Percentiles rank a stretch among this genome's conserved stretches.
Conservation (phyloP, 2,329 filamentous ascomycete species). For the Eurotiales sp. region DNA sequence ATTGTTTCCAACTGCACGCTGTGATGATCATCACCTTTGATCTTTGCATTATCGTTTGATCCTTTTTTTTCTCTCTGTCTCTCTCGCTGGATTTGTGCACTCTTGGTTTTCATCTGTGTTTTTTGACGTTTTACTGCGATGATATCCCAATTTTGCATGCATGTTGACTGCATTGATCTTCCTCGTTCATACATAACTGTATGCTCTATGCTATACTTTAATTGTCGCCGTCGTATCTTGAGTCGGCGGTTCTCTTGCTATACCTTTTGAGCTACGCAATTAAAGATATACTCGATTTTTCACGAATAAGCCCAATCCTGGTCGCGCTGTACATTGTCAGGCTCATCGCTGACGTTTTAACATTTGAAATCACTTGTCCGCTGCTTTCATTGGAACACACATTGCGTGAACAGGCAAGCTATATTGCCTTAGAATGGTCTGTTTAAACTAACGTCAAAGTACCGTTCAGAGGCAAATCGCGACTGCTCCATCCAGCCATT, state of each 20-base stretch:
- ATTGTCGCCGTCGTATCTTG: background rate
- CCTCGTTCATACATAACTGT: background rate
- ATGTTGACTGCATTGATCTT: constrained; percentile 1
- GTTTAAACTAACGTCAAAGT: constrained; percentile 3
- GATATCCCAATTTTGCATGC: constrained; percentile 15
- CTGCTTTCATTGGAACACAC: too few relatives aligned
- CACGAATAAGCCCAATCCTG: too few relatives aligned
- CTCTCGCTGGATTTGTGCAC: background rate
- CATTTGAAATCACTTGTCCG: too few relatives aligned
- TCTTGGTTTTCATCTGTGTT: background rate
- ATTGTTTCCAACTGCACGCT: background rate
- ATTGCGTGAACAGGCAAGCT: too few relatives aligned
- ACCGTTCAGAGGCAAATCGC: constrained; percentile 22
- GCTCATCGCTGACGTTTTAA: too few relatives aligned
- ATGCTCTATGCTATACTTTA: constrained; percentile 1
- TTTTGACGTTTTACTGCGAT: constrained; percentile 10
- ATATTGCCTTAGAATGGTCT: background rate
- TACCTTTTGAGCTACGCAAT: too few relatives aligned
- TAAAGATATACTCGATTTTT: too few relatives aligned
- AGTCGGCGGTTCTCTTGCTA: background rate
- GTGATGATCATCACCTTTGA: background rate
- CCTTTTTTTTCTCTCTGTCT: background rate
- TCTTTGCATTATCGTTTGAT: background rate
- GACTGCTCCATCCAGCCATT: constrained; percentile 24
- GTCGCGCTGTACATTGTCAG: too few relatives aligned